Percentiles rank a stretch among this genome's conserved stretches.
phyloP scores from a whole-genome alignment of 2,329 filamentous ascomycete species.

The Rutstroemia sp. region DNA sequence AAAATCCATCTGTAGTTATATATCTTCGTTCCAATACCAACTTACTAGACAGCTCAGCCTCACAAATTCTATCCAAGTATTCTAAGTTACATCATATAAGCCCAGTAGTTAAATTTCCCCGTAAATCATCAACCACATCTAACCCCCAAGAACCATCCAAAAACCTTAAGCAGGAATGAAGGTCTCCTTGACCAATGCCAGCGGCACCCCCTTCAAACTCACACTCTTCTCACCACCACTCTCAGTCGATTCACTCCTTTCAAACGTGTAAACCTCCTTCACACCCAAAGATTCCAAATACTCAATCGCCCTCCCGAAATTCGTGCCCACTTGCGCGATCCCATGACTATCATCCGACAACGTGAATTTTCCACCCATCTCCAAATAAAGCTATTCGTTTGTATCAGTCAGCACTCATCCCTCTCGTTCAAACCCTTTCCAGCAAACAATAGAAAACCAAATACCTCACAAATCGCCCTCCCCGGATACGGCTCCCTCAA shows the following conservation, averaged over 20 bases:
- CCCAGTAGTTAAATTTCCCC: no score
- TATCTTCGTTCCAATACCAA: no score
- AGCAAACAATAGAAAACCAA: neutral
- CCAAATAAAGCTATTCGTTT: slow-evolving; percentile 48
- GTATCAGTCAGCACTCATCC: neutral
- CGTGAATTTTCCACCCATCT: slow-evolving; percentile 72
- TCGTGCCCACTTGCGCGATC: slow-evolving; percentile 76
- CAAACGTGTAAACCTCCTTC: slow-evolving; percentile 41
- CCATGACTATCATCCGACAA: slow-evolving; percentile 95
- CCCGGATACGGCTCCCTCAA: slow-evolving; percentile 85
- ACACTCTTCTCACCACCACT: neutral
- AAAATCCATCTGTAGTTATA: no score
- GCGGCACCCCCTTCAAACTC: slow-evolving; percentile 11
- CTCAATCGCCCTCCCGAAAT: slow-evolving; percentile 63
- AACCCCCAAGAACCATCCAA: no score
- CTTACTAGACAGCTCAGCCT: no score
- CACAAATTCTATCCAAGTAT: no score
- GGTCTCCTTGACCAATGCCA: slow-evolving; percentile 18
- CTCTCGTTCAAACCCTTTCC: neutral
- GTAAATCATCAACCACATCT: no score
- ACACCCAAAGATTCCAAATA: slow-evolving; percentile 65
- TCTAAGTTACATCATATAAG: no score
- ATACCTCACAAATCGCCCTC: slow-evolving; percentile 60
- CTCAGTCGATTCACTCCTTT: slow-evolving; percentile 5
- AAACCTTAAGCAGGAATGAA: slow-evolving; percentile 11